phyloP scores from a whole-genome alignment of 352 stramenopile species.

The Pythium brassicae region DNA sequence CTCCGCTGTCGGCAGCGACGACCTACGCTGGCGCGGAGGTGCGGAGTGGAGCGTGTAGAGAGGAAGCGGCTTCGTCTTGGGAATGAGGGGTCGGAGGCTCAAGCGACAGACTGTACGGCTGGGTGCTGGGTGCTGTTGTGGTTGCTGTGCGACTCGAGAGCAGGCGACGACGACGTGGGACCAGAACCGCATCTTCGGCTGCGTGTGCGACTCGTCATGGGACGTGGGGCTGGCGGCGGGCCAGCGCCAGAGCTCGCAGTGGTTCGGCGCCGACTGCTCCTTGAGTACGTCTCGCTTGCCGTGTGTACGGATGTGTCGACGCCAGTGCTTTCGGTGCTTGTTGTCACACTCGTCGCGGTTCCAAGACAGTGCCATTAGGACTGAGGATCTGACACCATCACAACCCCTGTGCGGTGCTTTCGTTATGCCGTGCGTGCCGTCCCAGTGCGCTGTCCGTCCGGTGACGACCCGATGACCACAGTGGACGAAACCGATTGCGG shows the following conservation, averaged over 20 bases:
- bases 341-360: background rate
- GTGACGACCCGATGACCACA: constrained; percentile 80
- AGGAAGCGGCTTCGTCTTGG: too few species aligned
- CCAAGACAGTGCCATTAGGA: too few species aligned
- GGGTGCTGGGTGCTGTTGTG: background rate
- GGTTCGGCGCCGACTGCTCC: constrained; percentile 88
- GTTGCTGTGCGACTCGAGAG: background rate
- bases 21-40: constrained; percentile 55
- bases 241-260: constrained; percentile 81
- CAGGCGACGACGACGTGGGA: constrained; percentile 66
- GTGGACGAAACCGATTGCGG: constrained; percentile 86
- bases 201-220: constrained; percentile 79
- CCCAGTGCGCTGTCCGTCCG: constrained; percentile 84
- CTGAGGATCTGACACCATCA: too few species aligned
- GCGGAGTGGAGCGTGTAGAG: background rate
- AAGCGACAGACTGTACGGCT: too few species aligned
- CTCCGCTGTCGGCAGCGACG: constrained; percentile 51
- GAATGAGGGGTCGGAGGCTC: too few species aligned
- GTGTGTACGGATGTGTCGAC: background rate
- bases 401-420: too few species aligned
- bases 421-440: too few species aligned
- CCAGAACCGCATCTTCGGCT: constrained; percentile 69
- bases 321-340: background rate
- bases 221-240: constrained; percentile 58
- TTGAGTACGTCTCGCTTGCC: constrained; percentile 49